Percentiles rank a stretch among this genome's conserved stretches.
Evolutionary conservation across 1,284 basidiomycete species (phyloP).

Genomic region (Thecaphora thlaspeos): DNA sequence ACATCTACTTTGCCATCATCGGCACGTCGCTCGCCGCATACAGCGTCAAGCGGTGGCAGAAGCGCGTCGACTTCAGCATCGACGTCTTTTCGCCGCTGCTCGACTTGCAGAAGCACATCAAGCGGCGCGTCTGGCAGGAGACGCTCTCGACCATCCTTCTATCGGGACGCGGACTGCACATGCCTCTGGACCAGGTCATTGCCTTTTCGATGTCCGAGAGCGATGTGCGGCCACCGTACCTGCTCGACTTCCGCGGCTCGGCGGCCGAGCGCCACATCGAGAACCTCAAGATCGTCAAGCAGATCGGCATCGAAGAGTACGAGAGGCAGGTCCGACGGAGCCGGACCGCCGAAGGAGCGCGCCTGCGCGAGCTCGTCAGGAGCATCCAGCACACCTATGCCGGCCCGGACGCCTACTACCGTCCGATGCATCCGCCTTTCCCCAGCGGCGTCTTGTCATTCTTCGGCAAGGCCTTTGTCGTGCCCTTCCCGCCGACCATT

Average conservation of each 20-base stretch:
- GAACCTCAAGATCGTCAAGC: slow-evolving; percentile 69
- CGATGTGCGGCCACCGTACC: slow-evolving; percentile 70
- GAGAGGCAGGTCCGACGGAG: slow-evolving; percentile 21
- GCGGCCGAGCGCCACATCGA: slow-evolving; percentile 75
- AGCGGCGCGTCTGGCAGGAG: slow-evolving; percentile 79
- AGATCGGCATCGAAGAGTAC: slow-evolving; percentile 36
- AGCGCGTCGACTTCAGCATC: slow-evolving; percentile 74
- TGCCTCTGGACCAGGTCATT: slow-evolving; percentile 67
- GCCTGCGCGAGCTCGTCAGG: slow-evolving; percentile 24
- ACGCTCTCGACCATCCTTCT: slow-evolving; percentile 70
- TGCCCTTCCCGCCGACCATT: slow-evolving; percentile 70
- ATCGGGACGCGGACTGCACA: slow-evolving; percentile 66
- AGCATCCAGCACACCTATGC: slow-evolving; percentile 39
- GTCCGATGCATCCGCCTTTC: slow-evolving; percentile 33
- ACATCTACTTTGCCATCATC: slow-evolving; percentile 49
- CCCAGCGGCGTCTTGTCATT: slow-evolving; percentile 38
- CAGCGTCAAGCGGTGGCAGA: slow-evolving; percentile 62
- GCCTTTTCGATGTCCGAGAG: slow-evolving; percentile 66
- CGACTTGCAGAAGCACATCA: slow-evolving; percentile 69
- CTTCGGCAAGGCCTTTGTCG: slow-evolving; percentile 69
- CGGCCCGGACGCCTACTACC: slow-evolving; percentile 49
- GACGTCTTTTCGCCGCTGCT: slow-evolving; percentile 77
- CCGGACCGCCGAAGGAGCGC: slow-evolving; percentile 17
- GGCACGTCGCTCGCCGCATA: slow-evolving; percentile 35
- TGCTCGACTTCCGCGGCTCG: slow-evolving; percentile 69